Conservation (phyloP, 331 rosid species). For the Cydonia oblonga region DNA sequence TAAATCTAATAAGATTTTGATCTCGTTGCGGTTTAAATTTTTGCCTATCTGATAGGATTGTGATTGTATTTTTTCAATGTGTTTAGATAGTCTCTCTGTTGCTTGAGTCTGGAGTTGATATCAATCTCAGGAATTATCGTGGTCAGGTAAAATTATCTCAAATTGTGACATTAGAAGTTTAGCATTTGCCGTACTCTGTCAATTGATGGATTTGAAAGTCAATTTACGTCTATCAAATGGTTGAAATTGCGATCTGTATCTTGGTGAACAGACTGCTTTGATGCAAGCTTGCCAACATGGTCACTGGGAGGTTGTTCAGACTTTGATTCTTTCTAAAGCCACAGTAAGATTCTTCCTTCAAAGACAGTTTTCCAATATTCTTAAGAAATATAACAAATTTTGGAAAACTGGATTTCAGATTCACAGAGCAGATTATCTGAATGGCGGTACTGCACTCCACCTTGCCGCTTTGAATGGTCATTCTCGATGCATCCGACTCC, state of each 20-base stretch:
- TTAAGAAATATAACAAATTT: conserved; percentile 12
- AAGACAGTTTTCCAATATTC: conserved; percentile 6
- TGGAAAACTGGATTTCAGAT: conserved; percentile 44
- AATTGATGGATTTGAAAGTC: too few relatives aligned
- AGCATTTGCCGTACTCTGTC: not conserved
- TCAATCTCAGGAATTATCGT: conserved; percentile 83
- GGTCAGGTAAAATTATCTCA: conserved; percentile 67
- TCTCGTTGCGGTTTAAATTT: not conserved
- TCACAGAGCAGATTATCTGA: conserved; percentile 80
- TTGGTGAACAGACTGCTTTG: conserved; percentile 77
- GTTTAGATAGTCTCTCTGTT: conserved; percentile 71
- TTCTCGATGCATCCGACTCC: conserved; percentile 73
- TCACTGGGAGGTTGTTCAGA: conserved; percentile 94
- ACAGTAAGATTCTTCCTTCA: conserved; percentile 38
- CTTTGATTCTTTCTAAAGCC: conserved; percentile 54
- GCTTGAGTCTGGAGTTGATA: conserved; percentile 90
- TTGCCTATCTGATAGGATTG: not conserved
- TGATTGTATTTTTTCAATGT: conserved; percentile 15
- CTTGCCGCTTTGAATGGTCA: conserved; percentile 94
- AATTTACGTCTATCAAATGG: not conserved
- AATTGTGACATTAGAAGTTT: not conserved
- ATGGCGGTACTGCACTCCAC: conserved; percentile 95
- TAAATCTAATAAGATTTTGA: not conserved
- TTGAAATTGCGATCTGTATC: conserved; percentile 1
- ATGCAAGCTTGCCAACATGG: conserved; percentile 99